Evolutionary conservation across 1,139 yeast species (phyloP).

Genomic region (Debaryomycetaceae sp.): DNA sequence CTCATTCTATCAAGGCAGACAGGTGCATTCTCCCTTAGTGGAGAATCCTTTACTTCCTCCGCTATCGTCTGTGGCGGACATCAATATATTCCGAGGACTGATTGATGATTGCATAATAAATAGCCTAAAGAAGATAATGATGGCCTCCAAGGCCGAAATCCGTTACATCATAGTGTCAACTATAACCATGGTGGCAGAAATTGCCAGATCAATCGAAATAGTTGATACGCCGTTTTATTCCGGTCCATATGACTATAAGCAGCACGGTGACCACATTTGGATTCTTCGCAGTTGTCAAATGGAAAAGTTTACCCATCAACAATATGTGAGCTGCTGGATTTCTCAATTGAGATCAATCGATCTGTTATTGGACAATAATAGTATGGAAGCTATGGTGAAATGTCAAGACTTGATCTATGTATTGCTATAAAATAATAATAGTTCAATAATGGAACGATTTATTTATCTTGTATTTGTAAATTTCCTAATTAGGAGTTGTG

Average conservation of each 20-base stretch:
- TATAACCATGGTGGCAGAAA: conserved; percentile 5
- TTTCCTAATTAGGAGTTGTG: conserved; percentile 12
- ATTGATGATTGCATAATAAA: conserved; percentile 28
- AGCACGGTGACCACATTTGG: neutral
- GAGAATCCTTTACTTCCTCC: conserved; percentile 26
- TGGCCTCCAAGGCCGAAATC: conserved; percentile 2
- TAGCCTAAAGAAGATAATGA: conserved; percentile 10
- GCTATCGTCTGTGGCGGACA: conserved; percentile 28
- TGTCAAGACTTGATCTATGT: conserved; percentile 12
- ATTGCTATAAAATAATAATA: conserved; percentile 2
- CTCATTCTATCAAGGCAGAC: neutral
- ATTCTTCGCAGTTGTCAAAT: neutral
- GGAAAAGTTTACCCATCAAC: neutral
- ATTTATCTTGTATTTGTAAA: conserved; percentile 4
- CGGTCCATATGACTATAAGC: neutral
- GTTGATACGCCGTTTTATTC: neutral
- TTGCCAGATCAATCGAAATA: neutral
- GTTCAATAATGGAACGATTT: neutral
- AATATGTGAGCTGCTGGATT: conserved; percentile 10
- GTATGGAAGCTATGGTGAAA: conserved; percentile 9
- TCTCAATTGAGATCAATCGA: conserved; percentile 9
- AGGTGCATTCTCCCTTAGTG: conserved; percentile 6
- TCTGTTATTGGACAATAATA: conserved; percentile 6
- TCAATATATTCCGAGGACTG: conserved; percentile 26
- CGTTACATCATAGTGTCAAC: conserved; percentile 7